phyloP scores from a whole-genome alignment of 345 rosid species.

The Camelina hispida region DNA sequence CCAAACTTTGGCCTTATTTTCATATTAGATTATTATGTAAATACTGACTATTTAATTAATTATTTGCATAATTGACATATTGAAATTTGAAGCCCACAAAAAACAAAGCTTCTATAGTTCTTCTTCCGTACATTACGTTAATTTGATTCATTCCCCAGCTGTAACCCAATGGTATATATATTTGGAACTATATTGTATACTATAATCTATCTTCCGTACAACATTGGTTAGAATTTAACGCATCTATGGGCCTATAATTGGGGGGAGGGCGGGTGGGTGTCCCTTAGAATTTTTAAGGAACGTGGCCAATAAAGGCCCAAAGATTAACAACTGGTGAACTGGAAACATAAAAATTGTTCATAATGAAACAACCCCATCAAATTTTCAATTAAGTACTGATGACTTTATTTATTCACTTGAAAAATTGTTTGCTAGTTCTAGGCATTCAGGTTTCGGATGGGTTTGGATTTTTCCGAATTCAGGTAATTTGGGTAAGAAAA shows the following conservation, averaged over 20 bases:
- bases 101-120: conserved; percentile 15
- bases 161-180: conserved; percentile 14
- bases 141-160: conserved; percentile 39
- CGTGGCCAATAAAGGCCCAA: neutral
- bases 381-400: neutral
- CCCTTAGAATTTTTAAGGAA: neutral
- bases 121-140: conserved; percentile 42
- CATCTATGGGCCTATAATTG: too few species aligned
- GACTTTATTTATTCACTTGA: too few species aligned
- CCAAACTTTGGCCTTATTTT: conserved; percentile 35
- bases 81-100: conserved; percentile 25
- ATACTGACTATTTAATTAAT: neutral
- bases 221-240: too few species aligned
- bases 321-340: neutral
- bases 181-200: too few species aligned
- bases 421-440: too few species aligned
- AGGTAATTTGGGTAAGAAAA: too few species aligned
- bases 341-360: neutral
- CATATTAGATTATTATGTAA: neutral
- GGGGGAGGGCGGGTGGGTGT: too few species aligned
- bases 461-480: too few species aligned
- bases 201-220: too few species aligned
- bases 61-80: conserved; percentile 6
- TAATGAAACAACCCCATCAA: neutral
- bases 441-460: too few species aligned